Conservation (phyloP, 805 yeast species). For the Wickerhamiella occidentalis region DNA sequence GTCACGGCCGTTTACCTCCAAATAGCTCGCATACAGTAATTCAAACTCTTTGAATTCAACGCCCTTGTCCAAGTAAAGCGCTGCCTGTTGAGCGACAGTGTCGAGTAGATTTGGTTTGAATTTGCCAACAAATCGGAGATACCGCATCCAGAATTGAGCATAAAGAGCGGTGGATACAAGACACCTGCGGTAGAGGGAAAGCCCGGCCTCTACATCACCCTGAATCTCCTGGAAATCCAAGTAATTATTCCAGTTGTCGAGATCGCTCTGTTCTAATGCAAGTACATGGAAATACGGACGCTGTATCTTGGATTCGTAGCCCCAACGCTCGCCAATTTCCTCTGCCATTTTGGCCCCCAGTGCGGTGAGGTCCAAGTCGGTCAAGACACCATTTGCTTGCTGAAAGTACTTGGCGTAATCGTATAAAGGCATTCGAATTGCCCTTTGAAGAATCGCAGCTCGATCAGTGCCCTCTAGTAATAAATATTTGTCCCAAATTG, state of each 20-base stretch:
- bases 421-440: slow-evolving; percentile 53
- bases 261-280: slow-evolving; percentile 36
- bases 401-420: slow-evolving; percentile 73
- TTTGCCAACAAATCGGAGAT: slow-evolving; percentile 39
- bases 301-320: slow-evolving; percentile 54
- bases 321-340: slow-evolving; percentile 56
- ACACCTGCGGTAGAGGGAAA: slow-evolving; percentile 55
- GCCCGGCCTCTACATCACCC: slow-evolving; percentile 26
- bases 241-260: slow-evolving; percentile 51
- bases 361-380: slow-evolving; percentile 2
- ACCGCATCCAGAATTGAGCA: slow-evolving; percentile 59
- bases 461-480: slow-evolving; percentile 43
- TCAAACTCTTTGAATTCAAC: not conserved
- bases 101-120: slow-evolving; percentile 1
- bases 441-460: slow-evolving; percentile 26
- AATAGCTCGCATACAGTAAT: slow-evolving; percentile 6
- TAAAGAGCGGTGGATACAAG: slow-evolving; percentile 43
- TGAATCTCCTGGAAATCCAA: slow-evolving; percentile 40
- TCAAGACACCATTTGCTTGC: slow-evolving; percentile 20
- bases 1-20: slow-evolving; percentile 14
- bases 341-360: slow-evolving; percentile 32
- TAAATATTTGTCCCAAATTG: slow-evolving; percentile 70
- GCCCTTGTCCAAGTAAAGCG: slow-evolving; percentile 8
- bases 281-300: slow-evolving; percentile 45
- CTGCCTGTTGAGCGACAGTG: slow-evolving; percentile 6